phyloP scores from a whole-genome alignment of 2,329 filamentous ascomycete genomes.

The Coniella lustricola region DNA sequence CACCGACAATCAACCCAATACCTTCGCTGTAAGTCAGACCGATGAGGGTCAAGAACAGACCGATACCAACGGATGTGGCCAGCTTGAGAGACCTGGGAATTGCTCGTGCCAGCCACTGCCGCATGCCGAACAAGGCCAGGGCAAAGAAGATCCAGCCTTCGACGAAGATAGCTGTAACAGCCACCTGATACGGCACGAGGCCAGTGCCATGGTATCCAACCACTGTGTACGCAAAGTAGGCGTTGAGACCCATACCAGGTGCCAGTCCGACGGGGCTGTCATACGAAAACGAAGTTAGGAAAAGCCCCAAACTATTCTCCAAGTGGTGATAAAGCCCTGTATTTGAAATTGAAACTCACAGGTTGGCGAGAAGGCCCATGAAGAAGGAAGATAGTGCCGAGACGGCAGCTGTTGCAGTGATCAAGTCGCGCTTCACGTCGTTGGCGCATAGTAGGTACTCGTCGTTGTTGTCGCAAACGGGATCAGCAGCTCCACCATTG shows the following conservation, averaged over 20 bases:
- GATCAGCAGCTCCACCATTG: slow-evolving; percentile 42
- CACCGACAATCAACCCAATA: slow-evolving; percentile 70
- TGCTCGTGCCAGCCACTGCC: slow-evolving; percentile 80
- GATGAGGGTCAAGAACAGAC: slow-evolving; percentile 71
- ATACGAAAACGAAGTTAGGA: neutral
- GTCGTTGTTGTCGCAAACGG: slow-evolving; percentile 44
- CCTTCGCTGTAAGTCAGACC: slow-evolving; percentile 74
- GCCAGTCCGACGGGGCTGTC: slow-evolving; percentile 62
- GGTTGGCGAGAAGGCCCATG: slow-evolving; percentile 77
- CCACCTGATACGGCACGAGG: slow-evolving; percentile 65
- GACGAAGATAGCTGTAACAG: slow-evolving; percentile 80
- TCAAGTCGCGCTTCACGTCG: slow-evolving; percentile 66
- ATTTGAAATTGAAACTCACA: too few relatives aligned
- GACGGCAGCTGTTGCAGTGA: slow-evolving; percentile 81
- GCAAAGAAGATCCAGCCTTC: slow-evolving; percentile 82
- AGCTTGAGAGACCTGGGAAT: slow-evolving; percentile 82
- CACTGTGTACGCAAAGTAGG: slow-evolving; percentile 77
- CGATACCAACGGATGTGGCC: slow-evolving; percentile 78
- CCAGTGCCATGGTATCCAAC: slow-evolving; percentile 72
- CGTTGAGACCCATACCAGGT: slow-evolving; percentile 76
- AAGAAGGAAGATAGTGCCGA: slow-evolving; percentile 71
- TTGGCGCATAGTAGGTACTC: slow-evolving; percentile 58
- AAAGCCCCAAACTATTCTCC: neutral
- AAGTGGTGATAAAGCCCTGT: neutral
- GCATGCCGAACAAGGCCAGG: slow-evolving; percentile 71